phyloP scores from a whole-genome alignment of 2,329 filamentous ascomycete species.

The Diaporthe citriasiana region DNA sequence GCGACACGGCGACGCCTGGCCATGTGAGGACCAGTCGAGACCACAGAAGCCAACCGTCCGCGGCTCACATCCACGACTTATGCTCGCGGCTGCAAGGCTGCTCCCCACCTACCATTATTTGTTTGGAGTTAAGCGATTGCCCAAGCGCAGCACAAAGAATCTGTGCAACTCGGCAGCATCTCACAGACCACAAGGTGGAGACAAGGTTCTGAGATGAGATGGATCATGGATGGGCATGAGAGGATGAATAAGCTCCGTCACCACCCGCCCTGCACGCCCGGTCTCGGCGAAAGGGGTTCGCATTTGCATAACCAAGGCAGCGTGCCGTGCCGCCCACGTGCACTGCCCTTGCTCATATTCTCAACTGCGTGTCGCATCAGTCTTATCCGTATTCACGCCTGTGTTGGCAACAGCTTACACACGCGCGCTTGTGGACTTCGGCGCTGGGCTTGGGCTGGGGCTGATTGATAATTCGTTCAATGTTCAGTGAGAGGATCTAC shows the following conservation, averaged over 20 bases:
- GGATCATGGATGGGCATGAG: background rate
- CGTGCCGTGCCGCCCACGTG: conserved; percentile 19
- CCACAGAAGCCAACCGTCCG: background rate
- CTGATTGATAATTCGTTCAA: background rate
- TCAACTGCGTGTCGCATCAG: background rate
- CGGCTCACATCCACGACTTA: background rate
- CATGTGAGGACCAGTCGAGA: background rate
- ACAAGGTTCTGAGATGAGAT: conserved; percentile 36
- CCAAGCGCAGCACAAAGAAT: background rate
- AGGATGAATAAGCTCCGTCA: conserved; percentile 21
- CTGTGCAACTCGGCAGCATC: background rate
- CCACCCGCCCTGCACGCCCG: background rate
- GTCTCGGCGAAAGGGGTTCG: conserved; percentile 16
- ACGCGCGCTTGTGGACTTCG: conserved; percentile 17
- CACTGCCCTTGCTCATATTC: background rate
- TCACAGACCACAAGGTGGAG: conserved; percentile 14
- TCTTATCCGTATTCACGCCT: conserved; percentile 15
- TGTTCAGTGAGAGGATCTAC: background rate
- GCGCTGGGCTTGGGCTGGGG: background rate
- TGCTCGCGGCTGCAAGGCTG: background rate
- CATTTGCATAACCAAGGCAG: background rate
- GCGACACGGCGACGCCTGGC: conserved; percentile 21
- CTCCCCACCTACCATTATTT: background rate
- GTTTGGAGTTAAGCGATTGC: background rate
- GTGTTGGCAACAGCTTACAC: background rate